Base-by-base conservation (phyloP, 169 alveolate genomes). In the Eimeria sp. region DNA sequence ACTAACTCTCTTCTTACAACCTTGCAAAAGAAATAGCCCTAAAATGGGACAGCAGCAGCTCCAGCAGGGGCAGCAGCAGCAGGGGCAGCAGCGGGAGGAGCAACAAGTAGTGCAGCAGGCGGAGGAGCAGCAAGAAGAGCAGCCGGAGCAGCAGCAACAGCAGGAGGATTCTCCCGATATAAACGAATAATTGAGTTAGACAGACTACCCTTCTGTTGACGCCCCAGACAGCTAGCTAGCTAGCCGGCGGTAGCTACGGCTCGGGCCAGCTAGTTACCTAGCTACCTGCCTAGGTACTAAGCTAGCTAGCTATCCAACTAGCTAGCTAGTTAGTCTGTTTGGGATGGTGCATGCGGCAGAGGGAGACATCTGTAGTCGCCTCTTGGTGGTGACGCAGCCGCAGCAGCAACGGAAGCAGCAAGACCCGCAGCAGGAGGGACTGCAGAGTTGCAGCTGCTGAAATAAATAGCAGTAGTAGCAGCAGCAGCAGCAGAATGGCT, bases 1-100 rank as follows among this genome's bases (percentile, higher is more conserved):
- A 70, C 49, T 82, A 7, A 82, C 73, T 13, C 90, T 82, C 73
- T 27, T 82, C 4, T 18, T 82, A 10, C 90, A 82, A 49, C 90
- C 90, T 22, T 20, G 27, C 51, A 82, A 82, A 65, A 82, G n/a
- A 40, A 65, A 40, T 10, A 45, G 18, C 7, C 51, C 49, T 43
- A 47, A 47, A n/a, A 20, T 0, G 72, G 49, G 4, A n/a, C 51
- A 18, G 73, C 45, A 27, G 47, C 72, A 49, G 73, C 90, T 10
- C 16, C 34, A 72, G 25, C 16, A 7, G 82, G 49, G n/a, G 82
- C 82, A 27, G 13, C 30, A 13, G 51, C 49, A 72, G 47, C 49
- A 40, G 25, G 49, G 27, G 54, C 54, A 27, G 49, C 82, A 72
- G 22, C 54, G 20, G n/a, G 27, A 61, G 5, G 27, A 61, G 70